Conservation (phyloP, 1,284 basidiomycete species). For the Ceratobasidium sp. region DNA sequence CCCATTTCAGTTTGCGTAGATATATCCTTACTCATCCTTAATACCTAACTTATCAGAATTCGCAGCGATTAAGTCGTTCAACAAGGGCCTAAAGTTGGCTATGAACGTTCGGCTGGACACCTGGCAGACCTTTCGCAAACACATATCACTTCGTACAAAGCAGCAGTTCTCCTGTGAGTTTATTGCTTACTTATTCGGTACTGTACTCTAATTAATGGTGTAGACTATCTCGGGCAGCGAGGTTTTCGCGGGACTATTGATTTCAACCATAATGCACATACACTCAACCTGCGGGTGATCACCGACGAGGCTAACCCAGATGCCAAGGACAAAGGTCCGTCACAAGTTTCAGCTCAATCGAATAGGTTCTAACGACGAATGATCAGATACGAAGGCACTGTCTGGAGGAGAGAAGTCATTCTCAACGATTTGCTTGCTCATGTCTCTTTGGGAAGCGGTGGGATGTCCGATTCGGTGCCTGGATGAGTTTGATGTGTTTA, state of each 20-base stretch:
- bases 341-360: not conserved
- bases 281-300: constrained; percentile 76
- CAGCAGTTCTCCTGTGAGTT: constrained; percentile 35
- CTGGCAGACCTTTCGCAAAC: constrained; percentile 82
- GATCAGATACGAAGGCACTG: constrained; percentile 80
- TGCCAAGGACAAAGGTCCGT: constrained; percentile 43
- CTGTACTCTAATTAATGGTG: constrained; percentile 47
- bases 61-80: constrained; percentile 18
- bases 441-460: no score
- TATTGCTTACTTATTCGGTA: no score
- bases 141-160: constrained; percentile 86
- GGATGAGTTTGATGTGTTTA: constrained; percentile 96
- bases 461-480: constrained; percentile 81
- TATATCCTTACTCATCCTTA: not conserved
- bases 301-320: constrained; percentile 36
- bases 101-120: constrained; percentile 65
- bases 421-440: constrained; percentile 79
- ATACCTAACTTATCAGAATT: constrained; percentile 9
- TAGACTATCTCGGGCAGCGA: constrained; percentile 83
- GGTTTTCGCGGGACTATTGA: constrained; percentile 87
- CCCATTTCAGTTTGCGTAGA: not conserved
- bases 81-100: constrained; percentile 20
- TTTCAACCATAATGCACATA: constrained; percentile 82
- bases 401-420: constrained; percentile 92
- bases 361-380: not conserved